Base-by-base conservation (phyloP, 169 alveolate genomes). In the Plasmodium billcollinsi region DNA sequence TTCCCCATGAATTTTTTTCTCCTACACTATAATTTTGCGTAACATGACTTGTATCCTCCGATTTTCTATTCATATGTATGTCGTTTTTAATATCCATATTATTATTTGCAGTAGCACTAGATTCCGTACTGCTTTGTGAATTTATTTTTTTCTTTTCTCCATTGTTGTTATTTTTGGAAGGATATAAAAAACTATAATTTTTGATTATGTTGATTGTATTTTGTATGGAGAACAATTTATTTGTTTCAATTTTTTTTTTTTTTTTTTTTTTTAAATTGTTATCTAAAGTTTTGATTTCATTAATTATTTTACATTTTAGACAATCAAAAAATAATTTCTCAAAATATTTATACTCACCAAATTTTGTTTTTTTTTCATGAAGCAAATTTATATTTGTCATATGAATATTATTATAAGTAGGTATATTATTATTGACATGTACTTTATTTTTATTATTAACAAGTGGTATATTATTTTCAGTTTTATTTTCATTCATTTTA, bases 241-340 rank as follows among this genome's bases (percentile, higher is more conserved):
- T 58, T 15, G 14, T 61, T 21, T 61, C 70, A 24, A 43, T 47
- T 33, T 33, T 33, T 45, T 43, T 45, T 49, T 54, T 54, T 15
- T 80, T 54, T 43, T 80, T 70, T 73, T 49, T 67, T 73, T 80
- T 80, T 14, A 80, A 80, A 69, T 63, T 80, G 39, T 69, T 29
- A 50, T 80, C 90, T 73, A 80, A 39, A 0, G 90, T 69, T 69
- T 80, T 80, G 67, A 80, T 67, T 24, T 80, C 90, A 54, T 80
- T 54, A n/a, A 80, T 54, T 52, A 80, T 80, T 26, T 67, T 80
- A 29, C 54, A 58, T 39, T 80, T 80, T 45, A 80, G 24, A 33
- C 90, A 80, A 9, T 80, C 69, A 54, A 80, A 80, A 43, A 80
- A 80, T 18, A 80, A 49, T 15, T 80, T 80, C 50, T 80, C 85